Base-by-base conservation (phyloP, 2,329 filamentous ascomycete genomes). In the Mollisiaceae sp. region DNA sequence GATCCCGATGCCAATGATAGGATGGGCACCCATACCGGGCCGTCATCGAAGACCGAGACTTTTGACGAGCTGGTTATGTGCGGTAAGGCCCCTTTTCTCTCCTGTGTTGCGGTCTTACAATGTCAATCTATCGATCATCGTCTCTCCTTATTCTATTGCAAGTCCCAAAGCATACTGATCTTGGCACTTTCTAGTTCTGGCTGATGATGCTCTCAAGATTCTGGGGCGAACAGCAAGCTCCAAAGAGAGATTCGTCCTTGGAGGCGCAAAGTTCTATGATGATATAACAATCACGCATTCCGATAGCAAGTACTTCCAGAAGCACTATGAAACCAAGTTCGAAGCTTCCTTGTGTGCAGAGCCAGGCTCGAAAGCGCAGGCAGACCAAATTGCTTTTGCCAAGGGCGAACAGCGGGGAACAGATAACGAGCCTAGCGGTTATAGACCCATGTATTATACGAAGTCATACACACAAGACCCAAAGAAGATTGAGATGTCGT, bases 271-370 rank as follows among this genome's bases (percentile, higher is more conserved):
- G 65, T 87, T 91, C 76, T 86, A 84, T 72, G 85, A 91, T 79
- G 89, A 92, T 74, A 85, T 91, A 63, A 91, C 89, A 15, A 82
- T 91, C 67, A 91, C 89, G 1, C 89, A 91, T 74, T 84, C 81
- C 69, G 89, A 92, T 74, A 77, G 79, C 6, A 78, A 82, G 12
- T 91, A 91, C 78, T 90, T 91, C 80, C 82, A 85, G 64, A 84
- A 83, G 55, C 86, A 91, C 76, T 91, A 92, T 79, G 88, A 91
- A 71, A 89, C 85, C 54, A 79, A 78, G 63, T 89, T 85, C 77
- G 80, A 82, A 66, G 70, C 79, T 0, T 77, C 83, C 0, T 82
- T 85, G 0, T 85, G 82, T 66, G 82, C 81, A 0, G 80, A 81
- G 76, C 70, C 84, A 76, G 77, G 80, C 76, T 73, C 77, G 1